Base-by-base conservation (phyloP, 805 yeast species). In the Wickerhamiella hasegawae region DNA sequence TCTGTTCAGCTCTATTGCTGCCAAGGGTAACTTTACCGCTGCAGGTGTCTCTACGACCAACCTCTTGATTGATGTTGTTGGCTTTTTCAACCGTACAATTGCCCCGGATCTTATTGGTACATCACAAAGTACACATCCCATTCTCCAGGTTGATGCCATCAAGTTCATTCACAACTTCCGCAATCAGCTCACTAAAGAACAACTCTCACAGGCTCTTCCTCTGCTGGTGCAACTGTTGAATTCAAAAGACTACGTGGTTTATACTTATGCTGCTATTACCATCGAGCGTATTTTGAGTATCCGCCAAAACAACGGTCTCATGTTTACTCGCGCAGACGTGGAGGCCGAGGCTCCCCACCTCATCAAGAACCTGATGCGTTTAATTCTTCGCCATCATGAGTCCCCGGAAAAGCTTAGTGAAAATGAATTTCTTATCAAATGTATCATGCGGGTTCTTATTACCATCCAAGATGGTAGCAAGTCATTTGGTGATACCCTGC, bases 401-500 rank as follows among this genome's bases (percentile, higher is more conserved):
- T 59, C 82, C 1, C 96, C 97, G 0, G 96, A 84, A 53, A 87
- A 84, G 51, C 61, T 92, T 34, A 84, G 96, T 0, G 97, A 90
- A 52, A 90, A 90, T 55, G 98, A 90, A 52, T 90, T 82, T 52
- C 63, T 90, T 51, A 81, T 90, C 76, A 82, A 77, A 51, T 73
- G 92, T 42, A 63, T 82, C 2, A 82, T 84, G 84, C 69, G 96
- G 48, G 75, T 85, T 5, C 65, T 76, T 33, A 71, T 84, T 14
- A 68, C 83, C 6, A 82, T 79, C 46, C 81, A 79, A 42, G 58
- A 73, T 1, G 47, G 55, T 6, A 48, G 49, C 16, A 33, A 37
- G 10, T 52, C 55, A 3, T 55, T 52, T 34, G 55, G 57, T 3
- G 48, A 42, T 3, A 34, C 41, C 15, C 51, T 81, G n/a, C 60